phyloP scores from a whole-genome alignment of 2,329 filamentous ascomycete genomes.

The Ophiocordyceps unilateralis region DNA sequence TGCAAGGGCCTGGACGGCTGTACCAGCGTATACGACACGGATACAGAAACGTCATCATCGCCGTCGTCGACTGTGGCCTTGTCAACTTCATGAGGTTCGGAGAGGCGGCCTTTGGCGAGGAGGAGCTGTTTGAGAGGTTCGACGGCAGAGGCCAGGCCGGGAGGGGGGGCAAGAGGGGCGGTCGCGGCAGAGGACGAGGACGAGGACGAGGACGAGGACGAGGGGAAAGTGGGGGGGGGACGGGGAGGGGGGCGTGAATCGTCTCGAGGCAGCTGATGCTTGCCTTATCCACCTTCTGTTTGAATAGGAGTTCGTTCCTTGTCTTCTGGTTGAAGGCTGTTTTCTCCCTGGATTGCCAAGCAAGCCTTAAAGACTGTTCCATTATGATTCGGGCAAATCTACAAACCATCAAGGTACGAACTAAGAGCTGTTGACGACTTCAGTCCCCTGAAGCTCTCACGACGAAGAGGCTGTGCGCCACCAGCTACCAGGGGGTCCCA shows the following conservation, averaged over 20 bases:
- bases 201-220: conserved; percentile 9
- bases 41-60: conserved; percentile 66
- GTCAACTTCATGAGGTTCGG: conserved; percentile 73
- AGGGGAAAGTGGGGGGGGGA: conserved; percentile 1
- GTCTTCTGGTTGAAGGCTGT: no score
- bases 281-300: no score
- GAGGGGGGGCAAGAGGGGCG: conserved; percentile 22
- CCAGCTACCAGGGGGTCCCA: conserved; percentile 1
- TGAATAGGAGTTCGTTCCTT: no score
- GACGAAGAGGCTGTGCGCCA: conserved; percentile 2
- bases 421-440: no score
- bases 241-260: conserved; percentile 5
- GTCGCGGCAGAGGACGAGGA: conserved; percentile 22
- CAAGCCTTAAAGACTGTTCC: no score
- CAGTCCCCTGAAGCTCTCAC: no score
- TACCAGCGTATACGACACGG: conserved; percentile 75
- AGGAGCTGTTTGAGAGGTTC: conserved; percentile 50
- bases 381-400: no score
- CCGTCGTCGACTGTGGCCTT: conserved; percentile 77
- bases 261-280: no score
- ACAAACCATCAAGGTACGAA: no score
- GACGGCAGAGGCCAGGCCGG: conserved; percentile 21
- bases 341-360: no score
- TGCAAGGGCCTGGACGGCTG: conserved; percentile 29
- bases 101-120: conserved; percentile 64